phyloP scores from a whole-genome alignment of 2,329 filamentous ascomycete genomes.

The Paecilomyces variotii region DNA sequence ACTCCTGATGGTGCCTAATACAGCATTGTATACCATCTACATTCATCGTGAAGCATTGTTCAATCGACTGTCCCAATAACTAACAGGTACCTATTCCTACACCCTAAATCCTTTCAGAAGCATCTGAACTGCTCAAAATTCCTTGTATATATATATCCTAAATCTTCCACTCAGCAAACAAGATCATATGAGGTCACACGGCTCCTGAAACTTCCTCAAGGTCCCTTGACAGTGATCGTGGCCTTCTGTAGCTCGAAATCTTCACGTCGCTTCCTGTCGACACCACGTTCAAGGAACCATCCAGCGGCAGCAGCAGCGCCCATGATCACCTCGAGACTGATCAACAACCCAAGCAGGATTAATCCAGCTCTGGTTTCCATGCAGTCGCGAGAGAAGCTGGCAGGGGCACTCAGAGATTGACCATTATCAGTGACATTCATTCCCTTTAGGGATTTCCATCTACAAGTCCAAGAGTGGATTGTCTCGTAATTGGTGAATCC shows the following conservation, averaged over 20 bases:
- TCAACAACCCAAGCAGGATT: conserved; percentile 24
- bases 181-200: neutral
- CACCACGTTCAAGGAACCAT: conserved; percentile 22
- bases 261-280: conserved; percentile 18
- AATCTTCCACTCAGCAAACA: neutral
- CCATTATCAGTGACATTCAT: conserved; percentile 8
- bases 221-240: conserved; percentile 15
- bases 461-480: conserved; percentile 35
- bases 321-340: conserved; percentile 28
- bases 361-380: conserved; percentile 27
- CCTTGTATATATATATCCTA: neutral
- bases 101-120: neutral
- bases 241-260: conserved; percentile 20
- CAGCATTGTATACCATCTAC: too few species aligned
- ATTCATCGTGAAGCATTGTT: too few species aligned
- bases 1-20: too few species aligned
- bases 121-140: neutral
- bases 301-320: conserved; percentile 21
- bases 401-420: conserved; percentile 17
- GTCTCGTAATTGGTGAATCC: conserved; percentile 28
- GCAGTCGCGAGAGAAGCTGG: conserved; percentile 32
- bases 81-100: neutral
- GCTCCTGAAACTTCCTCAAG: neutral
- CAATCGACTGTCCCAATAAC: neutral
- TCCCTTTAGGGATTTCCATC: conserved; percentile 22